Evolutionary conservation across 345 rosid genomes (phyloP), one percentile per base, ranked within the genome.

Genomic region (Populus davidiana): DNA sequence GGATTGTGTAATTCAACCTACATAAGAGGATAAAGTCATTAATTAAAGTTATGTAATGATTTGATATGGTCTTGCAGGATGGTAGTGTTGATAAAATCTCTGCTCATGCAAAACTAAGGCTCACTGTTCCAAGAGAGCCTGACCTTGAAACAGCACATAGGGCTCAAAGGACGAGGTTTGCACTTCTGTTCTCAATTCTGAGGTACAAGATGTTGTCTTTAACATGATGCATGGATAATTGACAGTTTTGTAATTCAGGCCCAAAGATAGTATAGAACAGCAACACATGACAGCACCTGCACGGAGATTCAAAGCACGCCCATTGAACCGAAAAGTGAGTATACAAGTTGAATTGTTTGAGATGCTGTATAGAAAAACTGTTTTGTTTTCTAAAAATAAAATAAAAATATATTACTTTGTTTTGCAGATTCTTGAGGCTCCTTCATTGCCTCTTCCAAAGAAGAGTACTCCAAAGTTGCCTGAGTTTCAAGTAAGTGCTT

Each of bases 291-390:
- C 85, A 41, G 68, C 80, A 64, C 66, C 78, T 33, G 84, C 80
- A 5, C 86, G 81, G 68, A 89, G 88, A 86, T 96, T 96, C 84
- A 96, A 87, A 94, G 98, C 99, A 31, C 90, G 96, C 21, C 98
- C 96, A 47, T 85, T 96, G 75, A 96, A 96, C 85, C 89, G 98
- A 87, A 96, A 94, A 86, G 99, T 96, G 75, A 44, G 97, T 85
- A 67, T 61, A 67, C 83, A 39, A 59, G 47, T 64, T 71, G 36
- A 8, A 72, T 56, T 17, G 35, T 74, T 56, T 74, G 76, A 23
- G 47, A 65, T 62, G 72, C 74, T 47, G 31, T 41, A 16, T 20
- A 47, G 49, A 33, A 70, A 64, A 41, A 38, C 18, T 67, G 1
- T 73, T 71, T 39, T 67, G 47, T 67, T 38, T 65, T 21, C 78